Evolutionary conservation across 441 rosid species (phyloP), one percentile per base, ranked within the genome.

Genomic region (Populus hybrid): DNA sequence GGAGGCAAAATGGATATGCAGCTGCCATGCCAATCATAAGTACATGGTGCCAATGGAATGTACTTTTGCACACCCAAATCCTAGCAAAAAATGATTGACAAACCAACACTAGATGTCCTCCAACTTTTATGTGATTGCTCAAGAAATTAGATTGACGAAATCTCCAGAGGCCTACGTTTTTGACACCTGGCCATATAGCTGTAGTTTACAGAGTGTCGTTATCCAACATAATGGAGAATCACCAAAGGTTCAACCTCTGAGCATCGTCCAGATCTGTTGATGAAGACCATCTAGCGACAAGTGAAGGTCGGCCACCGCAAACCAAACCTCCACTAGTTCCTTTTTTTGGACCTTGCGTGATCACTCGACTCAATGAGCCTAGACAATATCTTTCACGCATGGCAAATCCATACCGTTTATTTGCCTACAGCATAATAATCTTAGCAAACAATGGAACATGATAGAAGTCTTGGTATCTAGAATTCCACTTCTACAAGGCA

Each of bases 1-100:
- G 57, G 67, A 59, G 35, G 46, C 69, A 24, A 12, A 20, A 67
- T 73, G 11, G n/a, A 77, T 34, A 61, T 42, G 40, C 9, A 28
- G 64, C 42, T 35, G 75, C 59, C 61, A 28, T 63, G 74, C 34
- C 82, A 83, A 81, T 85, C 79, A 81, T 69, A 85, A 70, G 79
- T 80, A 81, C 84, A 74, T 77, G 77, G 74, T 38, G 79, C 79
- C 71, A 73, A 80, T 83, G 85, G 84, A 83, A 83, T 75, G 84
- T 82, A 77, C 84, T 77, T 70, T 24, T 36, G 28, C 21, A 70
- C 78, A 46, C 75, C 76, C 53, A 71, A 76, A 77, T 74, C 84
- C 72, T 8, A 66, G 71, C 50, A 6, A 78, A 50, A 74, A 76
- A 67, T 78, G 81, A 85, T 82, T 76, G 84, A 72, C 40, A 63